A percentile compares a stretch with the other conserved stretches of the same genome.
These are phyloP conservation scores for Sisymbrium irio DNA, from an alignment of 345 rosid genomes.

Conservation along the genomic window DNA sequence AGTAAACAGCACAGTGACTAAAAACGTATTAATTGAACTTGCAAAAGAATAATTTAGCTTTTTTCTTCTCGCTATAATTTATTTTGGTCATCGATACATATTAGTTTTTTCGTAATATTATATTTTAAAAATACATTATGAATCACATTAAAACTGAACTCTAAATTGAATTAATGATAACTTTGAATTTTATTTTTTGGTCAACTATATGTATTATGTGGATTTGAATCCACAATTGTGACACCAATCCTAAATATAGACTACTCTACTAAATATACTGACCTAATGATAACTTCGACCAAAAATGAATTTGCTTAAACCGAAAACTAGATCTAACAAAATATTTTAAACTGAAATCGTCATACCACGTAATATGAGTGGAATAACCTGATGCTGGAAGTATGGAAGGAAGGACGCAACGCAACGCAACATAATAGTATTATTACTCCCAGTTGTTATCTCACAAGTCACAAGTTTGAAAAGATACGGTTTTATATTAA, in stretches of 20 bases:
- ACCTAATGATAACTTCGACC: neutral
- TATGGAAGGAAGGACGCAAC: slow-evolving; percentile 25
- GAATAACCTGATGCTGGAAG: slow-evolving; percentile 21
- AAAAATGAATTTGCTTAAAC: neutral
- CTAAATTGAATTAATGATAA: too few species aligned
- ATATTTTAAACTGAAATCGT: neutral
- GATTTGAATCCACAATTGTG: neutral
- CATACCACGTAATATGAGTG: slow-evolving; percentile 14
- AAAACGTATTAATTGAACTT: neutral
- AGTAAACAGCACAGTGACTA: neutral
- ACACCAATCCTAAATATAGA: too few species aligned
- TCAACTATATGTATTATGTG: neutral
- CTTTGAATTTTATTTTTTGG: neutral
- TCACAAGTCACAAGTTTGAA: slow-evolving; percentile 15
- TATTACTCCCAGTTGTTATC: slow-evolving; percentile 26
- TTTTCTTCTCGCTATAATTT: neutral
- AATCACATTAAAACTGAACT: neutral
- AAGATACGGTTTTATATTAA: neutral
- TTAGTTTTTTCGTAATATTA: neutral
- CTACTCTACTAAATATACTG: neutral
- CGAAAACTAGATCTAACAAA: neutral
- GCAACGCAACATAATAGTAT: slow-evolving; percentile 14
- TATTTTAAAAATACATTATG: too few species aligned
- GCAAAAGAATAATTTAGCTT: too few species aligned
- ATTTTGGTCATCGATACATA: neutral